Conservation (phyloP, 306 rosid species). For the Ceratonia siliqua region DNA sequence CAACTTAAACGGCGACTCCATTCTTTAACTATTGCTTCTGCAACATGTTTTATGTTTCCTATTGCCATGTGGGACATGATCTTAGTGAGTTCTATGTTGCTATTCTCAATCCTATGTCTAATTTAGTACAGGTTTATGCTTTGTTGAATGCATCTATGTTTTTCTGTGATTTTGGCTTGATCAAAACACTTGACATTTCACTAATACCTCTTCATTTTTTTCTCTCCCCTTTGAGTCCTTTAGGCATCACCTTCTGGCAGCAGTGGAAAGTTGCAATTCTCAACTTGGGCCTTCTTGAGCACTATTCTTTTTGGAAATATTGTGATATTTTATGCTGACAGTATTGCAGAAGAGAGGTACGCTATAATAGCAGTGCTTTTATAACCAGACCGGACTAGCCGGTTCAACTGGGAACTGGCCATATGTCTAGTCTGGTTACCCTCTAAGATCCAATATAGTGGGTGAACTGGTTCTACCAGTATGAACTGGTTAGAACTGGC, state of each 20-base stretch:
- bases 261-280: constrained; percentile 73
- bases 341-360: constrained; percentile 96
- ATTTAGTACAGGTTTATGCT: constrained; percentile 12
- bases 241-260: constrained; percentile 84
- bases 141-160: constrained; percentile 19
- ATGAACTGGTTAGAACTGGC: too few relatives aligned
- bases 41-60: constrained; percentile 97
- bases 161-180: constrained; percentile 23
- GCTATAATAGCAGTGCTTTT: too few relatives aligned
- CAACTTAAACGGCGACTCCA: constrained; percentile 96
- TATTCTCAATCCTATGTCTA: constrained; percentile 17
- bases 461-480: too few relatives aligned
- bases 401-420: too few relatives aligned
- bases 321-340: constrained; percentile 84
- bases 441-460: too few relatives aligned
- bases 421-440: too few relatives aligned
- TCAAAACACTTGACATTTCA: neutral
- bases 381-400: too few relatives aligned
- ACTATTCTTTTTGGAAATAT: constrained; percentile 84
- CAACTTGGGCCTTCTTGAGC: constrained; percentile 91
- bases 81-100: constrained; percentile 62
- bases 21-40: constrained; percentile 91
- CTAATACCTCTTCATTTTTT: neutral
- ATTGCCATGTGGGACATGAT: constrained; percentile 94
- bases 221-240: constrained; percentile 26